Evolutionary conservation across 208 protist species (phyloP).

Genomic region (Sergeia podlipaevii): DNA sequence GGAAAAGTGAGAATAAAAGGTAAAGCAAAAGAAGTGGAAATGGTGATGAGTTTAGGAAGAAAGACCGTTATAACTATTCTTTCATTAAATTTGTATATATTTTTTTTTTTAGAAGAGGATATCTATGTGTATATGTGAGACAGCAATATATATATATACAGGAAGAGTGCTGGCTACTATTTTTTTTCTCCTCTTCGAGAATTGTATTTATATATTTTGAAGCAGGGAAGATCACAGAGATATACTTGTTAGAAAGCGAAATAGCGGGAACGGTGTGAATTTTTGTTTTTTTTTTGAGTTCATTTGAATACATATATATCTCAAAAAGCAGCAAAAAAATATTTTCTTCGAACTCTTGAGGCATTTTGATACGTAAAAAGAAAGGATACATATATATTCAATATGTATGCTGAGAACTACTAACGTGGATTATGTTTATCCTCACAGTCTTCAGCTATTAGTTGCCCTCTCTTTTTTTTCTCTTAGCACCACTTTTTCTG

Average conservation of each 20-base stretch:
- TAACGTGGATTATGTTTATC: no score
- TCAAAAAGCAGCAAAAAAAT: no score
- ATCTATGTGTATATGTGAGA: slow-evolving; percentile 5
- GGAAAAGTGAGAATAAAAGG: neutral
- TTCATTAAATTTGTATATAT: no score
- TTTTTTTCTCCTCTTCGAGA: slow-evolving; percentile 3
- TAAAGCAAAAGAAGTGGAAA: slow-evolving; percentile 1
- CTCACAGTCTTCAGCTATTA: no score
- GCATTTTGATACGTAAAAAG: no score
- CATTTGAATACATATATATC: neutral
- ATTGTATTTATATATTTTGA: slow-evolving; percentile 8
- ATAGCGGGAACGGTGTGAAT: neutral
- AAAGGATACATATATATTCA: no score
- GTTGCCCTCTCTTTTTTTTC: no score
- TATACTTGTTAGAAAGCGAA: neutral
- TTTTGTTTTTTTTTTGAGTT: slow-evolving; percentile 12
- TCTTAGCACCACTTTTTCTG: no score
- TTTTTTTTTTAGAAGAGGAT: no score
- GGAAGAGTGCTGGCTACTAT: neutral
- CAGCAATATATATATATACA: neutral
- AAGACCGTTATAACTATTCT: no score
- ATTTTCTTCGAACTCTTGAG: no score
- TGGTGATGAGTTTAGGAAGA: neutral
- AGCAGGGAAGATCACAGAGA: slow-evolving; percentile 10
- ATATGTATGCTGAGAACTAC: no score